phyloP scores from a whole-genome alignment of 2,329 filamentous ascomycete species.

The Arthrobotrys pseudoclavata region DNA sequence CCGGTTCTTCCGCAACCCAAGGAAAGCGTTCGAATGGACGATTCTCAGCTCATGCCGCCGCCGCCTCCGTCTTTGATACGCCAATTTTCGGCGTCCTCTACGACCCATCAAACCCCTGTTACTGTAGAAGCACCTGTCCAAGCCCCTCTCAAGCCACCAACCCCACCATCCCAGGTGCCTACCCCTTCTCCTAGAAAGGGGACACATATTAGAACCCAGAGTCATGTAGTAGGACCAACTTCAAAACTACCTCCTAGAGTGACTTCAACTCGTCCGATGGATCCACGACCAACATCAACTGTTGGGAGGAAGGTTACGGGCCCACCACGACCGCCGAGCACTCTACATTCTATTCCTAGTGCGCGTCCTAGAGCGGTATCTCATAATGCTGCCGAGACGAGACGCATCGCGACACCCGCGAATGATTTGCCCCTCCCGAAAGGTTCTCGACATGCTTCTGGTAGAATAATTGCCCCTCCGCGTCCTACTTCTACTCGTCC shows the following conservation, averaged over 20 bases:
- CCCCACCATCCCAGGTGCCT: constrained; percentile 48
- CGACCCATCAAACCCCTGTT: constrained; percentile 1
- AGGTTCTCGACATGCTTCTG: constrained; percentile 26
- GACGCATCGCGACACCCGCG: constrained; percentile 42
- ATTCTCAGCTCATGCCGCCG: constrained; percentile 54
- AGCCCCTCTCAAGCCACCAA: constrained; percentile 41
- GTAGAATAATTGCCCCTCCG: constrained; percentile 45
- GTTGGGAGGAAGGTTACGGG: constrained; percentile 50
- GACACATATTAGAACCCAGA: constrained; percentile 46
- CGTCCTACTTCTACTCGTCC: constrained; percentile 46
- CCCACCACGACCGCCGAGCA: constrained; percentile 42
- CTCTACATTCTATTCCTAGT: constrained; percentile 40
- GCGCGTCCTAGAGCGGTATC: constrained; percentile 53
- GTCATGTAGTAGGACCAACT: constrained; percentile 37
- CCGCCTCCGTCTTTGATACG: constrained; percentile 50
- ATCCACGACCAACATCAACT: constrained; percentile 51
- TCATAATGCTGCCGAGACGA: constrained; percentile 44
- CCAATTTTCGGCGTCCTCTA: constrained; percentile 35
- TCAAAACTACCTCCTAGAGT: constrained; percentile 26
- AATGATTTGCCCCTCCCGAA: constrained; percentile 45
- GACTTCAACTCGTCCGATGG: constrained; percentile 41
- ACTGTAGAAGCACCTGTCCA: constrained; percentile 29
- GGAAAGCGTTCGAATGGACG: constrained; percentile 28
- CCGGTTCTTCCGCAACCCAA: constrained; percentile 17
- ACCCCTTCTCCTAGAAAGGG: constrained; percentile 56